These are phyloP conservation scores for Trametes versicolor DNA, from an alignment of 1,284 basidiomycete genomes.

Conservation along the genomic window DNA sequence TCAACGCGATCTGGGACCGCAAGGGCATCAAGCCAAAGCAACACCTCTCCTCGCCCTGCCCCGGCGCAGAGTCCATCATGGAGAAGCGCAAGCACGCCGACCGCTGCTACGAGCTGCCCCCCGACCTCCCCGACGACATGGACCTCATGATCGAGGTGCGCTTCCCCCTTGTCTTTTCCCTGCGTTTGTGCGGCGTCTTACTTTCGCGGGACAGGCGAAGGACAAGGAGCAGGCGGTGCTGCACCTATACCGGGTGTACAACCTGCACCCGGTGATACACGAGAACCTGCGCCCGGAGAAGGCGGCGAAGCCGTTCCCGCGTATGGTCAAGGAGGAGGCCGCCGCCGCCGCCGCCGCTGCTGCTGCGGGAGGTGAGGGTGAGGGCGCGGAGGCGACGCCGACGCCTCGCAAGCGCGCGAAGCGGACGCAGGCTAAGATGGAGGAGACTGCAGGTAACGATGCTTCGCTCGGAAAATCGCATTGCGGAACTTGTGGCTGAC, in stretches of 20 bases:
- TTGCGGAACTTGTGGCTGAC: not conserved
- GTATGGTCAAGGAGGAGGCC: slow-evolving; percentile 22
- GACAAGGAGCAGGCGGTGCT: slow-evolving; percentile 95
- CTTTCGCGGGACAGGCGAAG: slow-evolving; percentile 61
- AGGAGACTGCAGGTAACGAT: slow-evolving; percentile 11
- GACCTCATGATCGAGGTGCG: slow-evolving; percentile 90
- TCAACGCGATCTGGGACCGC: slow-evolving; percentile 78
- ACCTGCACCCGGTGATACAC: slow-evolving; percentile 70
- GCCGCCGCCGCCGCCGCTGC: slow-evolving; percentile 2
- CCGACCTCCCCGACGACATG: slow-evolving; percentile 56
- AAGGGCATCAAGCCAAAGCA: slow-evolving; percentile 89
- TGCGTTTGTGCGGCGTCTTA: not conserved
- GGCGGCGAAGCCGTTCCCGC: slow-evolving; percentile 53
- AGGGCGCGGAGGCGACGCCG: not conserved
- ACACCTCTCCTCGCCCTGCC: slow-evolving; percentile 85
- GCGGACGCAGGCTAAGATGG: slow-evolving; percentile 3
- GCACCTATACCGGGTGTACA: slow-evolving; percentile 84
- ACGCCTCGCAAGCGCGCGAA: slow-evolving; percentile 13
- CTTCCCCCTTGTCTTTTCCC: slow-evolving; percentile 25
- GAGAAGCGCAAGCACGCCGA: slow-evolving; percentile 89
- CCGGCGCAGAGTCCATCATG: slow-evolving; percentile 81
- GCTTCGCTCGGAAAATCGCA: not conserved
- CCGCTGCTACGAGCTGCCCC: slow-evolving; percentile 74
- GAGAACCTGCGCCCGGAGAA: slow-evolving; percentile 53
- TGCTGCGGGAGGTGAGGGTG: not conserved